A percentile compares a stretch with the other conserved stretches of the same genome.
Evolutionary conservation across 2,329 filamentous ascomycete genomes (phyloP).

Genomic region (Aspergillus pseudoterreus): DNA sequence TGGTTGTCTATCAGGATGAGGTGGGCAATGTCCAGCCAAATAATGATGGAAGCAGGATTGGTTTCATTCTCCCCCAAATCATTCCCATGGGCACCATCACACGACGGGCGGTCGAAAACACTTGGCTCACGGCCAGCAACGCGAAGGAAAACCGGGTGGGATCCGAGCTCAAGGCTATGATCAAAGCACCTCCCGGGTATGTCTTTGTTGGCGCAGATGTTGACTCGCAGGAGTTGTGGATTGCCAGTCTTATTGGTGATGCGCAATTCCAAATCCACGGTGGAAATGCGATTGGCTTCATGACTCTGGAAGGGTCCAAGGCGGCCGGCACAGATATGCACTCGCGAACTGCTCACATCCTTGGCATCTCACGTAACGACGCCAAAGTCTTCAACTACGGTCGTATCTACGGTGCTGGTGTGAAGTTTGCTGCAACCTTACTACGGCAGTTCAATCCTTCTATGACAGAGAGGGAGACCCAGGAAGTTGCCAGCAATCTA

Average conservation of each 20-base stretch:
- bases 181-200: slow-evolving; percentile 85
- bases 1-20: slow-evolving; percentile 83
- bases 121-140: slow-evolving; percentile 96
- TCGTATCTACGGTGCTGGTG: slow-evolving; percentile 93
- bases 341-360: slow-evolving; percentile 84
- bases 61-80: slow-evolving; percentile 89
- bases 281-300: slow-evolving; percentile 96
- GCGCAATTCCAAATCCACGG: slow-evolving; percentile 93
- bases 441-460: slow-evolving; percentile 89
- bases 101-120: slow-evolving; percentile 90
- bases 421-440: slow-evolving; percentile 87
- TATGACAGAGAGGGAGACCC: slow-evolving; percentile 74
- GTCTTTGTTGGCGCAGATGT: slow-evolving; percentile 96
- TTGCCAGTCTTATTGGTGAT: slow-evolving; percentile 90
- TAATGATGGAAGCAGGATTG: slow-evolving; percentile 43
- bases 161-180: slow-evolving; percentile 95
- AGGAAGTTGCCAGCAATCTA: slow-evolving; percentile 70
- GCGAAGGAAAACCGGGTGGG: slow-evolving; percentile 94
- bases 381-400: slow-evolving; percentile 99
- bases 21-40: slow-evolving; percentile 21
- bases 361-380: slow-evolving; percentile 91
- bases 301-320: slow-evolving; percentile 97
- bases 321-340: slow-evolving; percentile 90
- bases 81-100: slow-evolving; percentile 99
- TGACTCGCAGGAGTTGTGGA: slow-evolving; percentile 97